phyloP scores from a whole-genome alignment of 805 yeast genomes.

The Candida alai region DNA sequence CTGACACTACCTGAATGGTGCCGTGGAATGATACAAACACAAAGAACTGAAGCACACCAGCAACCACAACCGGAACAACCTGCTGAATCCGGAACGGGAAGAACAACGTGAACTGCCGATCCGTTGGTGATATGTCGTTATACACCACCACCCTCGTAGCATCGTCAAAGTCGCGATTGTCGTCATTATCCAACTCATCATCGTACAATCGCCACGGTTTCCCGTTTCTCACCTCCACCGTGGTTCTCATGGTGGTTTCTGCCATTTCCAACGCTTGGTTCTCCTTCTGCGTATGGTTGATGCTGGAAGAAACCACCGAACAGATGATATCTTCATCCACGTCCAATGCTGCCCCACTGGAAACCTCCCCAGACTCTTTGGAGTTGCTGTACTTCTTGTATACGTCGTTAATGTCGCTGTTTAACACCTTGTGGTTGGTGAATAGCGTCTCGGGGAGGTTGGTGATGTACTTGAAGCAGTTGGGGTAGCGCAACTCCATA shows the following conservation, averaged over 20 bases:
- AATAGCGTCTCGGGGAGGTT: conserved; percentile 34
- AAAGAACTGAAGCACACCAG: conserved; percentile 38
- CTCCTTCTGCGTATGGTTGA: conserved; percentile 18
- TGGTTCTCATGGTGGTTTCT: conserved; percentile 21
- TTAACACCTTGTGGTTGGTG: conserved; percentile 27
- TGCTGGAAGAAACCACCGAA: conserved; percentile 32
- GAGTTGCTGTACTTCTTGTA: conserved; percentile 15
- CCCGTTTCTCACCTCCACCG: conserved; percentile 41
- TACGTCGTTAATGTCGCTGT: conserved; percentile 26
- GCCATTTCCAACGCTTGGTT: conserved; percentile 6
- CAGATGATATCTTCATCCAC: conserved; percentile 36
- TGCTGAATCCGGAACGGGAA: conserved; percentile 49
- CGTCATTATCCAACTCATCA: conserved; percentile 31
- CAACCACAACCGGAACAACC: conserved; percentile 35
- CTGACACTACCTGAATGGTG: conserved; percentile 41
- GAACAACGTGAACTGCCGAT: conserved; percentile 32
- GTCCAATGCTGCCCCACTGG: conserved; percentile 25
- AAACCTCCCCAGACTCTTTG: conserved; percentile 23
- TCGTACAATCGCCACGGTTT: conserved; percentile 38
- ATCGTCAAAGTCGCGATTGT: conserved; percentile 41
- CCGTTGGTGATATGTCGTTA: conserved; percentile 30
- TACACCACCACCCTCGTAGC: conserved; percentile 45
- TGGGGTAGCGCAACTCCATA: conserved; percentile 33
- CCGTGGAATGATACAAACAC: conserved; percentile 60
- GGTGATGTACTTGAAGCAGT: conserved; percentile 32